A percentile compares a stretch with the other conserved stretches of the same genome.
These are phyloP conservation scores for Penicillium coffeae DNA, from an alignment of 495 filamentous ascomycete genomes.

Conservation along the genomic window DNA sequence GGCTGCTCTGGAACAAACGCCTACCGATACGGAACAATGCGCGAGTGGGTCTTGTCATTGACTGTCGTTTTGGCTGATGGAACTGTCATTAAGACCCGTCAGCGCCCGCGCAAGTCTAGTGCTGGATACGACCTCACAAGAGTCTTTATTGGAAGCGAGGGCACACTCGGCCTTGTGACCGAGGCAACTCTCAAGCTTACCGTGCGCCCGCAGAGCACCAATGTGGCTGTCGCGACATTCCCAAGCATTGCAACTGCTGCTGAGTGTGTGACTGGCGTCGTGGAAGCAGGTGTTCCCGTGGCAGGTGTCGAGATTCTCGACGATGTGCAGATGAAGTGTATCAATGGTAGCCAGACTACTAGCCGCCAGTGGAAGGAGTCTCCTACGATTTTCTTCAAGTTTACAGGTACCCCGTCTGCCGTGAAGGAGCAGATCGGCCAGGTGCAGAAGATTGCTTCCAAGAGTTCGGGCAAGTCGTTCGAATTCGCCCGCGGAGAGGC, in stretches of 20 bases:
- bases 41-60: slow-evolving; percentile 62
- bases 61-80: slow-evolving; percentile 65
- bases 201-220: slow-evolving; percentile 57
- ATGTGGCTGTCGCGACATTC: slow-evolving; percentile 62
- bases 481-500: slow-evolving; percentile 56
- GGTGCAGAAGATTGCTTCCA: slow-evolving; percentile 52
- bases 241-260: slow-evolving; percentile 53
- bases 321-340: slow-evolving; percentile 63
- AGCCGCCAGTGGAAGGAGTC: slow-evolving; percentile 55
- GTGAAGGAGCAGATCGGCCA: slow-evolving; percentile 59
- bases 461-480: slow-evolving; percentile 47
- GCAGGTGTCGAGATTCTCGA: slow-evolving; percentile 64
- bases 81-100: slow-evolving; percentile 60
- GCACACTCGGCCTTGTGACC: slow-evolving; percentile 61
- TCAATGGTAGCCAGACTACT: slow-evolving; percentile 56
- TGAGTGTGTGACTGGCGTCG: slow-evolving; percentile 55
- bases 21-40: slow-evolving; percentile 67
- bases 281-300: slow-evolving; percentile 59
- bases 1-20: slow-evolving; percentile 66
- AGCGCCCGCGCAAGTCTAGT: slow-evolving; percentile 62
- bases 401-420: slow-evolving; percentile 53
- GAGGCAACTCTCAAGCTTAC: slow-evolving; percentile 63
- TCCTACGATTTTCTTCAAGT: slow-evolving; percentile 65
- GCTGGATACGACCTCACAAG: slow-evolving; percentile 64
- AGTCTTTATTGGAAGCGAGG: slow-evolving; percentile 62